Conservation (phyloP, 2,329 filamentous ascomycete genomes). For the Gyromitra esculenta region DNA sequence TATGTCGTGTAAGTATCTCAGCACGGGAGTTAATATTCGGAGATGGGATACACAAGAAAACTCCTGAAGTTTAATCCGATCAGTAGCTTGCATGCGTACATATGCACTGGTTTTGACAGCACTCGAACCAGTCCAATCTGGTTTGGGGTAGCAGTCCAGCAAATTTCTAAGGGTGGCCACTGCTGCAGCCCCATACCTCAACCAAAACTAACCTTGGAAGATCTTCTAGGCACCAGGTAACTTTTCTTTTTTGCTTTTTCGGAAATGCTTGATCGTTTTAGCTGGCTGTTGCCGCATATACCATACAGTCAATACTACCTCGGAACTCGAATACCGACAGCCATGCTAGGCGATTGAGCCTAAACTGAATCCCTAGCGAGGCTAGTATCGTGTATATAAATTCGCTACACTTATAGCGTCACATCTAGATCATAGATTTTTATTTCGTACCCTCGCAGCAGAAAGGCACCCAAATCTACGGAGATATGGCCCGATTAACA, state of each 20-base stretch:
- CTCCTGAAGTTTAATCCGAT: not conserved
- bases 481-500: no score
- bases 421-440: not conserved
- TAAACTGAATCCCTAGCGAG: not conserved
- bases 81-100: not conserved
- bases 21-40: not conserved
- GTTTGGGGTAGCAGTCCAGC: not conserved
- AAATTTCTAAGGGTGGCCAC: not conserved
- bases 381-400: not conserved
- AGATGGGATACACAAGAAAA: not conserved
- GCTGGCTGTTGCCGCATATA: not conserved
- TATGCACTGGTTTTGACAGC: not conserved
- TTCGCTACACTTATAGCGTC: not conserved
- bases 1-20: not conserved
- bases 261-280: not conserved
- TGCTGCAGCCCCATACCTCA: not conserved
- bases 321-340: not conserved
- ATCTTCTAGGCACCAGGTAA: not conserved
- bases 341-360: not conserved
- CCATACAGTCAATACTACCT: not conserved
- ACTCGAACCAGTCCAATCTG: not conserved
- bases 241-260: not conserved
- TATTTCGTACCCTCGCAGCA: not conserved
- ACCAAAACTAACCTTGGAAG: not conserved
- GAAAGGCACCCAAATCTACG: not conserved